Base-by-base conservation (phyloP, 768 basidiomycete species). In the Pulveroboletus sp. region DNA sequence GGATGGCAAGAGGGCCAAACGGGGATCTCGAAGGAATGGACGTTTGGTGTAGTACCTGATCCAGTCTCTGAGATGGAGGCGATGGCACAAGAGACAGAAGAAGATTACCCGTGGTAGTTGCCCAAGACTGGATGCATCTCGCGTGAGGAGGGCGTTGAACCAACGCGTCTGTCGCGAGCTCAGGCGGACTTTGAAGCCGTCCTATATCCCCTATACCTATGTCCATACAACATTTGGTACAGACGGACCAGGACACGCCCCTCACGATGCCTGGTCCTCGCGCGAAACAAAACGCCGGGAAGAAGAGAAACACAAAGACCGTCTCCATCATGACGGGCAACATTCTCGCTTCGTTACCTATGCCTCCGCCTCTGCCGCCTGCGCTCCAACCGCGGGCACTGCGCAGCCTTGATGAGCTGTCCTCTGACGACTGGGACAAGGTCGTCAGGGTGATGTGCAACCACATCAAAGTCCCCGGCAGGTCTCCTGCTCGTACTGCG, bases 41-140 rank as follows among this genome's bases (percentile, higher is more conserved):
- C 88, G 78, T 67, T 87, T 89, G n/a, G 75, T 70, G 70, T 93
- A 93, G 61, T 90, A 92, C 36, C 86, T 86, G 57, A 11, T 10
- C 2, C 9, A 3, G 5, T 26, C 33, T 10, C 32, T 32, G 30
- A 45, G 43, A n/a, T 27, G 2, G 38, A 3, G 37, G 10, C 39
- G 8, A 18, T 2, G 7, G 2, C 5, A 2, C 8, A 21, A 3
- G 2, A 30, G 27, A 12, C 14, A 2, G 15, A 26, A 17, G 6
- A 14, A 15, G 5, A 6, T 7, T 24, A 39, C 38, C 38, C 38
- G 63, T 81, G 79, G 63, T 89, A 89, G 63, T 89, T 90, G 51
- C 88, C 89, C 63, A 87, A 72, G 24, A 78, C 41, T 15, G 50
- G 45, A 14, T 24, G 40, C 61, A 62, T 62, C 27, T 28, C 6